phyloP scores from a whole-genome alignment of 1,139 yeast species.

The Hemisphaericaspora xylanilytica region DNA sequence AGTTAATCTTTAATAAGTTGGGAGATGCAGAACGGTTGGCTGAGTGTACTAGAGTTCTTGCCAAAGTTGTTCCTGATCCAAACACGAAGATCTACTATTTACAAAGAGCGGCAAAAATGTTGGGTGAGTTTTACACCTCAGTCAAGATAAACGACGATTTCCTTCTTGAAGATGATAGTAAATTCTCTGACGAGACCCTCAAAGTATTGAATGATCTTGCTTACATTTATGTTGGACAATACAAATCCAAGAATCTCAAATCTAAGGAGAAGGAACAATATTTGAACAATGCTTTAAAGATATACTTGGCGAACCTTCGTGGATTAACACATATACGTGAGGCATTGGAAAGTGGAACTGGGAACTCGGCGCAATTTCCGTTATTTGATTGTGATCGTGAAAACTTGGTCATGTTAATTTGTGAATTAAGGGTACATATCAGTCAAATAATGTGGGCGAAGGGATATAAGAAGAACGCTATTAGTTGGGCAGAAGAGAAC shows the following conservation, averaged over 20 bases:
- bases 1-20: constrained; percentile 36
- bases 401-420: constrained; percentile 28
- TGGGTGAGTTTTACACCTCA: constrained; percentile 27
- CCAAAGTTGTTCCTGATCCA: constrained; percentile 25
- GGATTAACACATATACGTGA: constrained; percentile 23
- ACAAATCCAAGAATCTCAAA: constrained; percentile 9
- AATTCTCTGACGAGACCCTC: constrained; percentile 40
- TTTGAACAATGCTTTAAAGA: constrained; percentile 27
- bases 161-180: constrained; percentile 24
- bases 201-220: constrained; percentile 37
- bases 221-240: constrained; percentile 25
- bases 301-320: constrained; percentile 39
- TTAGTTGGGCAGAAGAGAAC: constrained; percentile 63
- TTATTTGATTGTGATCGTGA: constrained; percentile 36
- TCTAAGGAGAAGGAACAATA: constrained; percentile 19
- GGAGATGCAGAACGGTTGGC: constrained; percentile 48
- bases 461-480: constrained; percentile 51
- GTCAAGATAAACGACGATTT: constrained; percentile 27
- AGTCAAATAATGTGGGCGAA: constrained; percentile 67
- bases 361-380: constrained; percentile 33
- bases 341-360: constrained; percentile 18
- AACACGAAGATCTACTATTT: constrained; percentile 35
- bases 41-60: constrained; percentile 40
- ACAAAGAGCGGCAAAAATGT: constrained; percentile 43
- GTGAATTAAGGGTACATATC: constrained; percentile 54